Conservation (phyloP, 306 rosid genomes). For the Ceratonia siliqua region DNA sequence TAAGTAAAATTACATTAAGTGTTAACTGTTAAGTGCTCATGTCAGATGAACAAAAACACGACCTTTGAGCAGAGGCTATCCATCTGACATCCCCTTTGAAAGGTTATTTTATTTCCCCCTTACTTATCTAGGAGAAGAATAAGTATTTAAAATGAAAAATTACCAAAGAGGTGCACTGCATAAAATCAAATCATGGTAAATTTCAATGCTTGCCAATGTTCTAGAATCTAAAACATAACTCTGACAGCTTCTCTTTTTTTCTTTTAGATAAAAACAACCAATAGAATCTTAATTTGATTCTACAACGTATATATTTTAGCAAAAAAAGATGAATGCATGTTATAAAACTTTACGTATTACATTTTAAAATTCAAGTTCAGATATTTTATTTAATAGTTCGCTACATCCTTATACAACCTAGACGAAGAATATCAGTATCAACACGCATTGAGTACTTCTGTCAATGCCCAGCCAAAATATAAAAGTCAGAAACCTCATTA, state of each 20-base stretch:
- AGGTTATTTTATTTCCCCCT: not conserved
- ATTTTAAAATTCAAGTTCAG: not conserved
- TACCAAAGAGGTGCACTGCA: too few species aligned
- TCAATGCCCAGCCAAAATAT: not conserved
- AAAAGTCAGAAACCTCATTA: not conserved
- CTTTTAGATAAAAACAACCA: not conserved
- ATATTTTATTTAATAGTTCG: not conserved
- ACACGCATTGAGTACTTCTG: not conserved
- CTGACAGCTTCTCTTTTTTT: not conserved
- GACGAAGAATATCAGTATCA: not conserved
- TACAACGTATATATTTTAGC: not conserved
- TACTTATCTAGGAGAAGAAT: not conserved
- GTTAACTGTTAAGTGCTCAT: not conserved
- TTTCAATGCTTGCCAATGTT: not conserved
- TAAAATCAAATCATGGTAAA: too few species aligned
- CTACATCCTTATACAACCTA: not conserved
- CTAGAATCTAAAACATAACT: not conserved
- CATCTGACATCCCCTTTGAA: not conserved
- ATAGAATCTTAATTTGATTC: constrained; percentile 10
- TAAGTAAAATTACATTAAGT: constrained; percentile 10
- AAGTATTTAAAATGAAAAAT: too few species aligned
- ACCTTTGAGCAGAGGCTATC: constrained; percentile 12
- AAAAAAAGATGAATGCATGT: not conserved
- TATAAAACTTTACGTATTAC: not conserved
- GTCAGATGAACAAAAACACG: constrained; percentile 18